Base-by-base conservation (phyloP, 1,284 basidiomycete species). In the Ceratobasidium sp. region DNA sequence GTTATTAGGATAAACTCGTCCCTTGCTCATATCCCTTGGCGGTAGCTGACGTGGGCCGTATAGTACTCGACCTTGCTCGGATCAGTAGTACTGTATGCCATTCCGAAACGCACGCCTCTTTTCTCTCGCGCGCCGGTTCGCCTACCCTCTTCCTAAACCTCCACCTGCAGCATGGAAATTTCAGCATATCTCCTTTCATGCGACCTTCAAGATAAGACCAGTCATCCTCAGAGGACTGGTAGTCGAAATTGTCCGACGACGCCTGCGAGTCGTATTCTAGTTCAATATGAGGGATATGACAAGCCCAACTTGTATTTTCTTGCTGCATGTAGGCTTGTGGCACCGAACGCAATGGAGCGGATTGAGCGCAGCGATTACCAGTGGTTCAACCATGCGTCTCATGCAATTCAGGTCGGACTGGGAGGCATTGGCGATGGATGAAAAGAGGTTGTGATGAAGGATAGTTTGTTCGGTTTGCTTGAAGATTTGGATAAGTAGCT, bases 261-360 rank as follows among this genome's bases (percentile, higher is more conserved):
- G 13, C 7, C 33, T 4, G n/a, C n/a, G n/a, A n/a, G n/a, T 33
- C 33, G 33, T 33, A 13, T 1, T 50, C 48, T 2, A 6, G 48
- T 20, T 50, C 48, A 7, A 20, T 1, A 50, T 50, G 48, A 50
- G 48, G 48, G 20, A 50, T 50, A 2, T 33, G 1, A 33, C 33
- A 33, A 4, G 61, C 61, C 20, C 42, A 2, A 4, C 9, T 2
- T 15, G 44, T 38, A 9, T 64, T 64, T 23, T 64, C 61, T 7
- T 15, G 12, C 38, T 64, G 33, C 9, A 40, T 3, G 20, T 64
- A 64, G 12, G 4, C 3, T n/a, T 12, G 33, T 64, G 61, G 40
- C 61, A 64, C 33, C 28, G 61, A 13, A 64, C 61, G 17, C 61
- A 64, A 13, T 64, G 61, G 17, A 13, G 61, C 7, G 61, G 61